Evolutionary conservation across 2,329 filamentous ascomycete genomes (phyloP).

Genomic region (Ophiostoma quercus): DNA sequence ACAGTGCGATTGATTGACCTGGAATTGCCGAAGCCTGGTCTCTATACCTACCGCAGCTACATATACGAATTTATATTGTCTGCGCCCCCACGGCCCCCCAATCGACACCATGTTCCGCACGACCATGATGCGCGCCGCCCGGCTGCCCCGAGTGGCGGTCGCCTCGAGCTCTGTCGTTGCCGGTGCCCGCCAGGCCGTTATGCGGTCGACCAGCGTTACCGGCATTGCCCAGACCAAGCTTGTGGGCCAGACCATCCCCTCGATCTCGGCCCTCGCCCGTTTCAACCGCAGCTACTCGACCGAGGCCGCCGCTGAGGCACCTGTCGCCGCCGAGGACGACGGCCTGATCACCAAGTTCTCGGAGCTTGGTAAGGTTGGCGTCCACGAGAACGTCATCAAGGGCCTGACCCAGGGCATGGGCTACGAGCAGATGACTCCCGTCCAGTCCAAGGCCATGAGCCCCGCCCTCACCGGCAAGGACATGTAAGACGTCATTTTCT

Average conservation of each 20-base stretch:
- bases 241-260: neutral
- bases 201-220: slow-evolving; percentile 14
- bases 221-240: neutral
- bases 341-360: slow-evolving; percentile 35
- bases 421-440: slow-evolving; percentile 84
- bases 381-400: slow-evolving; percentile 60
- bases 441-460: slow-evolving; percentile 79
- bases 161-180: slow-evolving; percentile 17
- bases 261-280: slow-evolving; percentile 7
- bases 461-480: slow-evolving; percentile 74
- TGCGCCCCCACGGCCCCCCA: slow-evolving; percentile 6
- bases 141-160: slow-evolving; percentile 22
- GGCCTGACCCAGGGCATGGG: slow-evolving; percentile 67
- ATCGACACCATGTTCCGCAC: slow-evolving; percentile 27
- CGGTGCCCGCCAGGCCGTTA: slow-evolving; percentile 12
- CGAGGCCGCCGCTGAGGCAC: neutral
- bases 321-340: neutral
- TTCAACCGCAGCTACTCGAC: slow-evolving; percentile 23
- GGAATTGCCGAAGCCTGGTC: neutral
- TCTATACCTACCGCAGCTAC: neutral
- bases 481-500: slow-evolving; percentile 53
- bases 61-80: neutral
- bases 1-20: neutral
- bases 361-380: slow-evolving; percentile 43
- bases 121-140: slow-evolving; percentile 25